Evolutionary conservation across 2,329 filamentous ascomycete genomes (phyloP), one percentile per base, ranked within the genome.

Genomic region (Metarhizium robertsii): DNA sequence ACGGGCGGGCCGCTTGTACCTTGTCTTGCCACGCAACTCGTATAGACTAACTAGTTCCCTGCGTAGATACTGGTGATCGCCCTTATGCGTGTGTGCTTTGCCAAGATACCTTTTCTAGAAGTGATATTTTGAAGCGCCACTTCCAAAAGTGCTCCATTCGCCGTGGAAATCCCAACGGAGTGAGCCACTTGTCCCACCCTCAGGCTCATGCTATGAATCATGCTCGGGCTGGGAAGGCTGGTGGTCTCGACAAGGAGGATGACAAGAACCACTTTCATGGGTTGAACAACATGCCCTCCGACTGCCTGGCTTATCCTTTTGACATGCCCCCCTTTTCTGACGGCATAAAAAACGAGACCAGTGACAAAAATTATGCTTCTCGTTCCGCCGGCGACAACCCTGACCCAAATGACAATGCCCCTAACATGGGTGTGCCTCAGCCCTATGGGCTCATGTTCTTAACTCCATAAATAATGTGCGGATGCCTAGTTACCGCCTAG

Each of bases 111-210:
- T 99, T 99, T 74, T 96, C 90, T 51, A 86, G 94, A 71, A 96
- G 91, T 79, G 94, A 99, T 69, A 97, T 99, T 62, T 77, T 99
- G 66, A 99, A 99, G 79, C 90, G 94, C 61, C 94, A 99, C 75
- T 99, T 97, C 75, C 92, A 96, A 73, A 99, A 99, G 78, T 99
- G 94, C 76, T 96, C 94, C 43, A 90, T 96, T 61, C 86, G 94
- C 66, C 87, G 94, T 69, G 94, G 94, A 57, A 97, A 97, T 74
- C 92, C 94, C 54, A 96, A 90, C 16, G 92, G 92, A 64, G 90
- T 90, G 60, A 96, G 89, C 67, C 94, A 99, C 75, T 74, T 99
- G 72, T 95, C 92, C 63, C 91, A 96, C 73, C 90, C 91, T 40
- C 88, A 92, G 72, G 88, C 89, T 61, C 90, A 95, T 72, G 80